These are phyloP conservation scores for Venturia aucupariae DNA, from an alignment of 2,329 filamentous ascomycete genomes.

Conservation along the genomic window DNA sequence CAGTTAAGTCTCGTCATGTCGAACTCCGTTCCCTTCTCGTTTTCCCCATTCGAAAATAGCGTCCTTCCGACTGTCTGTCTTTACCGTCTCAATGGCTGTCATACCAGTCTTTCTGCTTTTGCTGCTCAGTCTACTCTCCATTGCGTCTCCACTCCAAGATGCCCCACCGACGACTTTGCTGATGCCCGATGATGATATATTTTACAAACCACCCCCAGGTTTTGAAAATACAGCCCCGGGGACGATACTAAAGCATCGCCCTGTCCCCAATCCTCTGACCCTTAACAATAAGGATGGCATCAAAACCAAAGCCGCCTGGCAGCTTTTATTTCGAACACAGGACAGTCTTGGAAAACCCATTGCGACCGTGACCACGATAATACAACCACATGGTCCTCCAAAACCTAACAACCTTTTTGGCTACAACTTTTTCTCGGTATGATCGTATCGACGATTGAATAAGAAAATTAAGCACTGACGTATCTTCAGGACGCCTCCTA, in stretches of 20 bases:
- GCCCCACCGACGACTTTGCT: background rate
- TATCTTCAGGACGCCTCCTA: background rate
- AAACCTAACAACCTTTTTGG: slow-evolving; percentile 6
- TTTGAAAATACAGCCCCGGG: slow-evolving; percentile 2
- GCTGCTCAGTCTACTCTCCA: background rate
- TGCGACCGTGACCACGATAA: slow-evolving; percentile 5
- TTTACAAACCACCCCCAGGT: slow-evolving; percentile 9
- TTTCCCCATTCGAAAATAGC: too few relatives aligned
- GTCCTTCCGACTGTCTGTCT: background rate
- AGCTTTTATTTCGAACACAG: slow-evolving; percentile 13
- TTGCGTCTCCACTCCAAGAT: background rate
- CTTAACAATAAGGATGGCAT: slow-evolving; percentile 11
- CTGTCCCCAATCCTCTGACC: background rate
- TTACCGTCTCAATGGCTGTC: background rate
- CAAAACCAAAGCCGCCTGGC: slow-evolving; percentile 6
- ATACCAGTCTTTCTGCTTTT: background rate
- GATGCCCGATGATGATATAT: slow-evolving; percentile 1
- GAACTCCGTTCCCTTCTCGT: too few relatives aligned
- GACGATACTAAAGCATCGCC: slow-evolving; percentile 2
- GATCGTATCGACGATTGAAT: background rate
- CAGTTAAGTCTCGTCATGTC: too few relatives aligned
- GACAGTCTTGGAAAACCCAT: slow-evolving; percentile 11
- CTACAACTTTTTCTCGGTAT: slow-evolving; percentile 13
- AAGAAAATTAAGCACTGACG: background rate
- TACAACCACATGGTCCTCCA: slow-evolving; percentile 10